Base-by-base conservation (phyloP, 1,284 basidiomycete genomes). In the Ceratobasidium sp. region DNA sequence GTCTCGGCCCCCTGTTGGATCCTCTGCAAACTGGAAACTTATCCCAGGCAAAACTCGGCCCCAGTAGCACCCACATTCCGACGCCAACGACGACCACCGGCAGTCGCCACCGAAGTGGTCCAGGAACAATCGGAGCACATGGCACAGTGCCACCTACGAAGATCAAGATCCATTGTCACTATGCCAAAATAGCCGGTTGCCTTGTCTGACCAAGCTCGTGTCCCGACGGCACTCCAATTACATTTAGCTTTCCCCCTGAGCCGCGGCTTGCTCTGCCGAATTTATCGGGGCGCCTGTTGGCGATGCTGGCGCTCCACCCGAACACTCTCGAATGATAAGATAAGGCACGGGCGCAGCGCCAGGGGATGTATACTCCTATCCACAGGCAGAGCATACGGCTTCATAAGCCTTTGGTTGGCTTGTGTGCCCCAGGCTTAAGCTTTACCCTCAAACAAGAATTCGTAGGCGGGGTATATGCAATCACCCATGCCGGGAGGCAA, bases 401-500 rank as follows among this genome's bases (percentile, higher is more conserved):
- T 19, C 4, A 14, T 46, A 19, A 19, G 4, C 11, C 13, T 46
- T 46, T 46, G 19, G 43, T 46, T 46, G 43, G 43, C 14, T 19
- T 3, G 6, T 46, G 14, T 19, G 43, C 19, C 34, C 34, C 54
- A 39, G 13, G n/a, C 19, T 8, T 19, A 39, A 39, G 22, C 39
- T 3, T 19, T 56, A 56, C 27, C 19, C 24, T 56, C 27, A 56
- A 27, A 31, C 27, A 7, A 14, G 24, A 34, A 64, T 31, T 64
- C 49, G 43, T 29, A 64, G 62, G 43, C 27, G 39, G 39, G 43
- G 62, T 46, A 48, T 49, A 31, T 49, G 29, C 62, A 49, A 64
- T 49, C 29, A 48, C 16, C 62, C 62, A 64, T 49, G 46, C 62
- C 46, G 62, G 27, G 41, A 72, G 43, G 39, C 46, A 53, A 37